A percentile compares a stretch with the other conserved stretches of the same genome.
phyloP scores from a whole-genome alignment of 2,329 filamentous ascomycete genomes.

The Claviceps arundinis region DNA sequence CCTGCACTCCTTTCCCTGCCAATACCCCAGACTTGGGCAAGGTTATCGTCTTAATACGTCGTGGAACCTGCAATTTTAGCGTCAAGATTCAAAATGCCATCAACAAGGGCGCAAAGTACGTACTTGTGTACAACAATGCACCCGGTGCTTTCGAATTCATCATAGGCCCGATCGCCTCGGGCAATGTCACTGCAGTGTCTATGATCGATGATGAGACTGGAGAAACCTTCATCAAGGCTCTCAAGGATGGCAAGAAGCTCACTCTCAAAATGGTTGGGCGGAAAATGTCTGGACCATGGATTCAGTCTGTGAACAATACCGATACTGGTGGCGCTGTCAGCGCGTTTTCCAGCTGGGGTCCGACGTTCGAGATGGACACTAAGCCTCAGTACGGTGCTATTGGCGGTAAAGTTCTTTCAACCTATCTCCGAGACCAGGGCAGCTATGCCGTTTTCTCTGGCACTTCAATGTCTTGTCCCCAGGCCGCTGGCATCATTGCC shows the following conservation, averaged over 20 bases:
- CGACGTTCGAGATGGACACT: conserved; percentile 42
- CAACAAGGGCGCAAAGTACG: conserved; percentile 42
- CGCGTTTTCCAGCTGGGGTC: conserved; percentile 45
- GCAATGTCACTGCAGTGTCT: conserved; percentile 21
- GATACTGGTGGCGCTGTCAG: conserved; percentile 37
- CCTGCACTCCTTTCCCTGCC: conserved; percentile 37
- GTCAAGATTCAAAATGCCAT: conserved; percentile 40
- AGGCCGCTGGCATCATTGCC: conserved; percentile 40
- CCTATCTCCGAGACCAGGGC: conserved; percentile 32
- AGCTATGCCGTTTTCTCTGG: conserved; percentile 40
- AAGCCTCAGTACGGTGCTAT: conserved; percentile 44
- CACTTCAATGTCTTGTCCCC: conserved; percentile 48
- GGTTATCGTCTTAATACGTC: conserved; percentile 45
- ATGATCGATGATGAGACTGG: conserved; percentile 31
- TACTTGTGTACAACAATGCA: conserved; percentile 48
- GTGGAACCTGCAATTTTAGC: conserved; percentile 43
- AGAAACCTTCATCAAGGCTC: conserved; percentile 27
- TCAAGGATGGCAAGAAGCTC: conserved; percentile 30
- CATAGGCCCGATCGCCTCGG: conserved; percentile 12
- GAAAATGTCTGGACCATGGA: conserved; percentile 8
- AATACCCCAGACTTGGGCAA: conserved; percentile 43
- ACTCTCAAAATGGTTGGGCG: conserved; percentile 28
- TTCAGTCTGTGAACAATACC: conserved; percentile 16
- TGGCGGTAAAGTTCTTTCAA: conserved; percentile 45
- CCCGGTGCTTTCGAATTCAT: conserved; percentile 18